Conservation (phyloP, 1,284 basidiomycete species). For the Trichosporon faecale region DNA sequence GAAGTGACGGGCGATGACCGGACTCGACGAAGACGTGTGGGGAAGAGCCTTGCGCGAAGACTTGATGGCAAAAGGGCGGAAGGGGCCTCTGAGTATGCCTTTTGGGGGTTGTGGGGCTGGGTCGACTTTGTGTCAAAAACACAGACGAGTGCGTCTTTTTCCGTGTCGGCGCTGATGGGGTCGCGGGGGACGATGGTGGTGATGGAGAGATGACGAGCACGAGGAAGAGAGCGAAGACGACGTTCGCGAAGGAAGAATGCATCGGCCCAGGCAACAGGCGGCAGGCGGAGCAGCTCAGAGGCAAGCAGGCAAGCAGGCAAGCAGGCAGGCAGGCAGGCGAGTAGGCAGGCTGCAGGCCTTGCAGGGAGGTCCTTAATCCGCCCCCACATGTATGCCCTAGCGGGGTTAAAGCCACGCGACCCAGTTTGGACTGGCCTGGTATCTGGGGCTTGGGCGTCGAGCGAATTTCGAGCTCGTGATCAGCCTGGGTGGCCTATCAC, state of each 20-base stretch:
- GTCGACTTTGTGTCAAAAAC: background rate
- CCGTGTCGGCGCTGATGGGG: background rate
- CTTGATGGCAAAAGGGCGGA: background rate
- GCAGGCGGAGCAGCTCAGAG: background rate
- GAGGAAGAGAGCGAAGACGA: slow-evolving; percentile 1
- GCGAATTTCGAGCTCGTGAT: background rate
- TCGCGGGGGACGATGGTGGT: background rate
- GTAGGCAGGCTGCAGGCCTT: background rate
- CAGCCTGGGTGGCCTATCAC: background rate
- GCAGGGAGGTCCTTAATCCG: background rate
- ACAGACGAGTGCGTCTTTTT: background rate
- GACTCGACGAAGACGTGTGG: background rate
- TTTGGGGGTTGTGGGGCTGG: background rate
- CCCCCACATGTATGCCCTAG: slow-evolving; percentile 3
- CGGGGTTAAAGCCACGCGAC: slow-evolving; percentile 8
- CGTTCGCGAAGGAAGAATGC: background rate
- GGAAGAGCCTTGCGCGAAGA: background rate
- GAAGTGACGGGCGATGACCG: background rate
- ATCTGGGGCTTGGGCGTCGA: background rate
- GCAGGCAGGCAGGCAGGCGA: background rate
- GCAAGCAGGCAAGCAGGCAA: background rate
- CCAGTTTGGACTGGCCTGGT: background rate
- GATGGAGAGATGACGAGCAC: background rate
- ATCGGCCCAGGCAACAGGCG: background rate
- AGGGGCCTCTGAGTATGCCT: background rate